A percentile compares a stretch with the other conserved stretches of the same genome.
phyloP scores from a whole-genome alignment of 176 grass and related monocot species.

The Aegilops tauschii region DNA sequence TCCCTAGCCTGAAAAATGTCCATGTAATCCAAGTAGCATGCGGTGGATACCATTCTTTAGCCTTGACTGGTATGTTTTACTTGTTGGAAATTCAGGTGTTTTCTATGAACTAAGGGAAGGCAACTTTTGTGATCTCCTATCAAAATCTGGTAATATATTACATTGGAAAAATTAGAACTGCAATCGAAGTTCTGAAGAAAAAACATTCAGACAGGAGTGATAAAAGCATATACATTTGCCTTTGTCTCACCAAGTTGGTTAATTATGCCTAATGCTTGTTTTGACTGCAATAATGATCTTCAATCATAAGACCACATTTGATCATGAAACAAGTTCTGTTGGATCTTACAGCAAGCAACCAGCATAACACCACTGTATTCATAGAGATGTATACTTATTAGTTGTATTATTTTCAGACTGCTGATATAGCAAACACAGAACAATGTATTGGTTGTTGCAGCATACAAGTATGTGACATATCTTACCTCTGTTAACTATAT shows the following conservation, averaged over 20 bases:
- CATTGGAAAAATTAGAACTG: not conserved
- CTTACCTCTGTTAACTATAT: constrained; percentile 3
- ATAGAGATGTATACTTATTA: not conserved
- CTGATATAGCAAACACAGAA: not conserved
- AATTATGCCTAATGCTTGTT: not conserved
- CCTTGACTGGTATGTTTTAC: constrained; percentile 76
- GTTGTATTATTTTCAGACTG: not conserved
- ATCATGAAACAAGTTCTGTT: not conserved
- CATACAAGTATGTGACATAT: constrained; percentile 9
- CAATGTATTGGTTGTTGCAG: not conserved
- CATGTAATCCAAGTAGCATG: constrained; percentile 70
- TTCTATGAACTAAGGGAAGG: not conserved
- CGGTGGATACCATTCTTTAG: constrained; percentile 95
- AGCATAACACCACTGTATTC: not conserved
- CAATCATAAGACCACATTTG: not conserved
- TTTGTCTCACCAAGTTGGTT: not conserved
- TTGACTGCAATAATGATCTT: not conserved
- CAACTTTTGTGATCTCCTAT: not conserved
- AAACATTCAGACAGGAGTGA: not conserved
- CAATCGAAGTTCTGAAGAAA: not conserved
- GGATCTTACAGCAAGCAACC: not conserved
- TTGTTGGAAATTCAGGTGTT: not conserved
- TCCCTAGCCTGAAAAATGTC: constrained; percentile 60
- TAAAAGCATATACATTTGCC: not conserved
- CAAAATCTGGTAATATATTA: not conserved